phyloP scores from a whole-genome alignment of 257 asterid genomes.

The Forsythia suspensa region DNA sequence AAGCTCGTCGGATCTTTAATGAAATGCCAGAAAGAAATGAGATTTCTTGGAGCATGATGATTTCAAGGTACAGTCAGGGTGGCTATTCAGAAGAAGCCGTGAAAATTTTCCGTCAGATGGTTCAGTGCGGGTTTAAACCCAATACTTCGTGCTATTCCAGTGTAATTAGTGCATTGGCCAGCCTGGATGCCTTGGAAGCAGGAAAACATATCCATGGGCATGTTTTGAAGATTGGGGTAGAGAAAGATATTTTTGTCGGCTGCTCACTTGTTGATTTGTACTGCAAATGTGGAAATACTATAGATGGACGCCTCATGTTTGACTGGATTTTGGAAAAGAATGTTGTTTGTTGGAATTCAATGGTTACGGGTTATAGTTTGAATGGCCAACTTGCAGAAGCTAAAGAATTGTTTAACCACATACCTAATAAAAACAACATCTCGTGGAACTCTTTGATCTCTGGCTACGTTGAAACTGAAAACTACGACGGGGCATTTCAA shows the following conservation, averaged over 20 bases:
- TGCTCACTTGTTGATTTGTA: constrained; percentile 68
- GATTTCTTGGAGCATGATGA: constrained; percentile 79
- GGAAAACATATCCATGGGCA: constrained; percentile 65
- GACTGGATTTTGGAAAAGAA: constrained; percentile 52
- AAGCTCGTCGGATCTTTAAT: constrained; percentile 62
- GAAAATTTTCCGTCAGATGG: constrained; percentile 55
- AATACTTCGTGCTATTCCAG: constrained; percentile 72
- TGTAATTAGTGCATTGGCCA: constrained; percentile 58
- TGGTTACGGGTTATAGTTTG: constrained; percentile 69
- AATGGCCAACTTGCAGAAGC: constrained; percentile 60
- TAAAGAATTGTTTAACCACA: constrained; percentile 47
- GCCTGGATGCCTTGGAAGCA: constrained; percentile 45
- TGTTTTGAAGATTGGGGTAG: constrained; percentile 57
- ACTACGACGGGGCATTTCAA: constrained; percentile 45
- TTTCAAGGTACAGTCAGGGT: constrained; percentile 70
- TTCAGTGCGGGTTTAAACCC: constrained; percentile 41
- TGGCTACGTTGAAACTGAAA: constrained; percentile 47
- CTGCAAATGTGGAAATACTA: constrained; percentile 62
- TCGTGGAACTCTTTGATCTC: constrained; percentile 81
- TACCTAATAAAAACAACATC: constrained; percentile 51
- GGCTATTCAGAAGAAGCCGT: constrained; percentile 70
- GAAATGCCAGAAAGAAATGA: constrained; percentile 78
- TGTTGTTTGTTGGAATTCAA: constrained; percentile 72
- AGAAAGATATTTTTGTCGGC: constrained; percentile 45
- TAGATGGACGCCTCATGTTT: constrained; percentile 50